These are phyloP conservation scores for Scutellaria galericulata DNA, from an alignment of 257 asterid genomes.

Conservation along the genomic window DNA sequence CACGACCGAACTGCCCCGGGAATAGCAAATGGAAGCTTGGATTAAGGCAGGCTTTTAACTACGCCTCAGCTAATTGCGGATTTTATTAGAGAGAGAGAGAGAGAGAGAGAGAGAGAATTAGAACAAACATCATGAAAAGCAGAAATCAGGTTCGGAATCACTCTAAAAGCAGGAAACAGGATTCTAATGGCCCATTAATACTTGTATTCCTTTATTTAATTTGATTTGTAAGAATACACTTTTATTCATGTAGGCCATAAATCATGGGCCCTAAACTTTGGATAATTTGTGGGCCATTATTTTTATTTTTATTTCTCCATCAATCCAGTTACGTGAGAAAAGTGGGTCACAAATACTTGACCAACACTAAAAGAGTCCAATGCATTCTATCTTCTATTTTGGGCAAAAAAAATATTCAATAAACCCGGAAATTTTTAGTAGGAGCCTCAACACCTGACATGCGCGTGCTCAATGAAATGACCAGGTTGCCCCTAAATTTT, in stretches of 20 bases:
- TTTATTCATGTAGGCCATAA: constrained; percentile 34
- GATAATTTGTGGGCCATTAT: constrained; percentile 41
- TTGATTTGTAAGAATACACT: neutral
- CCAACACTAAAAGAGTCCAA: neutral
- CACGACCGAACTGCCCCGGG: constrained; percentile 21
- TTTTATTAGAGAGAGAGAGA: neutral
- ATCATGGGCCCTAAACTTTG: constrained; percentile 43
- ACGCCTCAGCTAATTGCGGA: constrained; percentile 53
- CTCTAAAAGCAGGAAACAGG: constrained; percentile 33
- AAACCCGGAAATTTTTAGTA: too few relatives aligned
- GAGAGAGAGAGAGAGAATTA: neutral
- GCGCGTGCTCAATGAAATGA: too few relatives aligned
- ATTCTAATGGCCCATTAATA: constrained; percentile 35
- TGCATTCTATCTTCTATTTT: neutral
- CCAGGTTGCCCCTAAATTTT: too few relatives aligned
- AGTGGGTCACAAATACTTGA: neutral
- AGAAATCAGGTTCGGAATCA: constrained; percentile 29
- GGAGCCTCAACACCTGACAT: too few relatives aligned
- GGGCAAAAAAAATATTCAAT: too few relatives aligned
- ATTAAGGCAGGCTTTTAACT: constrained; percentile 35
- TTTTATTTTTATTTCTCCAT: neutral
- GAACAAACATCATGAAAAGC: constrained; percentile 47
- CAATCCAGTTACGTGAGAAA: constrained; percentile 28
- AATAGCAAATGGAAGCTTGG: constrained; percentile 6
- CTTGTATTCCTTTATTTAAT: neutral